Evolutionary conservation across 2,329 filamentous ascomycete species (phyloP).

Genomic region (Reticulascus tulasneorum): DNA sequence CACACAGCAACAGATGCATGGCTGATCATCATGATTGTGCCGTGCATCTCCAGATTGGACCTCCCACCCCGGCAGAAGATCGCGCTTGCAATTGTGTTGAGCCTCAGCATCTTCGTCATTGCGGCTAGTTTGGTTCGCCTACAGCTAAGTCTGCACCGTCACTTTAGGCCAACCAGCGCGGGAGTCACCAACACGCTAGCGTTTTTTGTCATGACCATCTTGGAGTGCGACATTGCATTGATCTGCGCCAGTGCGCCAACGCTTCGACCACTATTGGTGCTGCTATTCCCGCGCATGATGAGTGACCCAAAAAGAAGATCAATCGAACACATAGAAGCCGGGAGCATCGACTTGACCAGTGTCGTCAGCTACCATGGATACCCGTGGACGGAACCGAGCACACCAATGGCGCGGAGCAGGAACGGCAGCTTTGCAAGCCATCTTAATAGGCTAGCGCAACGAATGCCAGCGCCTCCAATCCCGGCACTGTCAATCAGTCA

Average conservation of each 20-base stretch:
- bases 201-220: conserved; percentile 32
- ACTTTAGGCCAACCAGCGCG: conserved; percentile 17
- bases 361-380: conserved; percentile 27
- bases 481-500: conserved; percentile 13
- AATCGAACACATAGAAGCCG: conserved; percentile 6
- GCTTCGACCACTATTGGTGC: conserved; percentile 23
- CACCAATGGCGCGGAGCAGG: conserved; percentile 15
- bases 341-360: conserved; percentile 23
- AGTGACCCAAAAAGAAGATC: conserved; percentile 11
- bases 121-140: conserved; percentile 29
- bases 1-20: conserved; percentile 43
- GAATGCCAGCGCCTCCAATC: conserved; percentile 12
- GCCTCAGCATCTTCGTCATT: conserved; percentile 37
- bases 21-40: conserved; percentile 39
- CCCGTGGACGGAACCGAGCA: conserved; percentile 21
- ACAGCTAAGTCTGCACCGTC: conserved; percentile 22
- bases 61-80: conserved; percentile 38
- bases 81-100: conserved; percentile 39
- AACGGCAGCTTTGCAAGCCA: conserved; percentile 15
- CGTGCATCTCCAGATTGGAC: conserved; percentile 32
- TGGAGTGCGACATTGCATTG: conserved; percentile 30
- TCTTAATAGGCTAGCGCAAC: conserved; percentile 4
- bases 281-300: conserved; percentile 21
- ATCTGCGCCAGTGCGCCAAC: conserved; percentile 30
- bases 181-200: conserved; percentile 20